These are phyloP conservation scores for Xylariaceae sp. DNA, from an alignment of 2,329 filamentous ascomycete species.

Conservation along the genomic window DNA sequence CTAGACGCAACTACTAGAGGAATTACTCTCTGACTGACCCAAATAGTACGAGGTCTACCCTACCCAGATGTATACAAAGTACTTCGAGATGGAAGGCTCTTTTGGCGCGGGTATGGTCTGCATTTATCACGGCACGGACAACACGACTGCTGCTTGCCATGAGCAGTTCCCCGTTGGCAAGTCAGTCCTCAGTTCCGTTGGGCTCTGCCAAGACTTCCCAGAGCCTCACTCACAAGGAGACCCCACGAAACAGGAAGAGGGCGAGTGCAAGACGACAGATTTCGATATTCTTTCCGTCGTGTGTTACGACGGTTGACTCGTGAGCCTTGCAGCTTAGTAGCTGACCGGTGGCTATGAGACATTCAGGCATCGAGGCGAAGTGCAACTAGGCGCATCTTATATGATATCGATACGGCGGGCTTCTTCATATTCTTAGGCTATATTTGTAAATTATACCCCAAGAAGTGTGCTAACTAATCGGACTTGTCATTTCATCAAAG, in stretches of 20 bases:
- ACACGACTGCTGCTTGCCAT: conserved; percentile 15
- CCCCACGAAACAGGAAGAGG: conserved; percentile 13
- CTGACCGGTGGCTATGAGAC: neutral
- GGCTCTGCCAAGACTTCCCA: conserved; percentile 19
- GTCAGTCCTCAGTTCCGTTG: conserved; percentile 24
- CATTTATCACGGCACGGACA: conserved; percentile 17
- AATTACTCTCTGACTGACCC: neutral
- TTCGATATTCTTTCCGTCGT: conserved; percentile 26
- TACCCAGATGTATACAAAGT: conserved; percentile 18
- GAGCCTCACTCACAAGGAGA: conserved; percentile 21
- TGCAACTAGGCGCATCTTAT: neutral
- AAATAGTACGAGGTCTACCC: conserved; percentile 23
- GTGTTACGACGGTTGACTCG: conserved; percentile 19
- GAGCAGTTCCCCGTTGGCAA: conserved; percentile 24
- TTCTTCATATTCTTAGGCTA: neutral
- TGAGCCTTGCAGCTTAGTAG: neutral
- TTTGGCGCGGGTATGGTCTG: conserved; percentile 22
- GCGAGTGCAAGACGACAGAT: conserved; percentile 22
- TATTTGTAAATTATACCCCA: too few relatives aligned
- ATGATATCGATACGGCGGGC: neutral
- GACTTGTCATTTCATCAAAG: too few relatives aligned
- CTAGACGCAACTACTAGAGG: neutral
- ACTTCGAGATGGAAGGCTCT: conserved; percentile 28
- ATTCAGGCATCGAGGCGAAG: neutral
- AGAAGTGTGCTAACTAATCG: too few relatives aligned